These are phyloP conservation scores for Protomyces inundatus DNA, from an alignment of 1,139 yeast genomes.

Conservation along the genomic window DNA sequence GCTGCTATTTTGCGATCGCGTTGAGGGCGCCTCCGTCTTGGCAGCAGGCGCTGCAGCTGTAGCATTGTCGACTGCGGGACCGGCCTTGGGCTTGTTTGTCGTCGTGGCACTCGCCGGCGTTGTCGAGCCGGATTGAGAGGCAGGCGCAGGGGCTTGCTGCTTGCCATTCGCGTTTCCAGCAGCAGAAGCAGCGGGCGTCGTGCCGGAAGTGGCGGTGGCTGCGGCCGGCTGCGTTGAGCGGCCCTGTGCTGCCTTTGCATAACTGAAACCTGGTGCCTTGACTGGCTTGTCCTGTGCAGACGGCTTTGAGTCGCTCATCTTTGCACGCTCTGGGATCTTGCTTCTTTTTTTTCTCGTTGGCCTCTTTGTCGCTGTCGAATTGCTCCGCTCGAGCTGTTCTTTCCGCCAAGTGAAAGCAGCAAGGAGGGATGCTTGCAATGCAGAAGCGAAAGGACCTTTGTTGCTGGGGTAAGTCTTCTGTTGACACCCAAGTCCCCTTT, in stretches of 20 bases:
- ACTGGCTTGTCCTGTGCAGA: background rate
- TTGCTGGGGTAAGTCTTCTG: no score
- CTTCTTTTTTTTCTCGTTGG: background rate
- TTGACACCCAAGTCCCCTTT: no score
- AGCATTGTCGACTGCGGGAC: no score
- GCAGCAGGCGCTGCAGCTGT: no score
- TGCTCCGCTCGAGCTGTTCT: no score
- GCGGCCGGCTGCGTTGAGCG: background rate
- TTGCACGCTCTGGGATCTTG: background rate
- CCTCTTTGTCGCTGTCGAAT: no score
- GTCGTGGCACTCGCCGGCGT: background rate
- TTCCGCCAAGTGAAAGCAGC: no score
- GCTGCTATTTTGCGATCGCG: constrained; percentile 7
- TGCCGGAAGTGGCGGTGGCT: background rate
- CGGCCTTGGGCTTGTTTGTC: background rate
- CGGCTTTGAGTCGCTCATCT: background rate
- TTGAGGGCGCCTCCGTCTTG: background rate
- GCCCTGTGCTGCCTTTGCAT: constrained; percentile 24
- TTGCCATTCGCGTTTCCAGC: background rate
- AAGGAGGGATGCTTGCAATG: no score
- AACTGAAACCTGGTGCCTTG: constrained; percentile 7
- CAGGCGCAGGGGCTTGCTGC: no score
- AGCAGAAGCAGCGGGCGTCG: background rate
- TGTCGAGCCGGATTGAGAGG: no score
- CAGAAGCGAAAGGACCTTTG: no score